Evolutionary conservation across 192 early-diverging fungal species (phyloP).

Genomic region (Linnemannia exigua): DNA sequence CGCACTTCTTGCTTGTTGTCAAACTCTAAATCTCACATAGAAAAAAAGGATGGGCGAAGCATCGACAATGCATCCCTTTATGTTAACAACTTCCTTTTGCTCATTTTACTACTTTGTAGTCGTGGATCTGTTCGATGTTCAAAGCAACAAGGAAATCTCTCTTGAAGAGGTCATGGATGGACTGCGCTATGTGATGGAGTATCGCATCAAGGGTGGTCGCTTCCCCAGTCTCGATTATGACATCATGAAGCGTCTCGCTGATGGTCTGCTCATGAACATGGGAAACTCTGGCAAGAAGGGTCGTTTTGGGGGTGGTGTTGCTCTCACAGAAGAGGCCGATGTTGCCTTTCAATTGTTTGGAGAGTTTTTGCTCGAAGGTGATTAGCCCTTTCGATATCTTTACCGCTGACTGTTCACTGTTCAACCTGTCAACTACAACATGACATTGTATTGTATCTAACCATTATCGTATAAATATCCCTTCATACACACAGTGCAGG

Average conservation of each 20-base stretch:
- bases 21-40: background rate
- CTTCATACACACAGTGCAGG: slow-evolving; percentile 68
- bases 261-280: slow-evolving; percentile 89
- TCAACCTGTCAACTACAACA: background rate
- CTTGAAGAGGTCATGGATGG: slow-evolving; percentile 87
- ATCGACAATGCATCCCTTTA: background rate
- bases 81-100: background rate
- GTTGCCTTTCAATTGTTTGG: slow-evolving; percentile 94
- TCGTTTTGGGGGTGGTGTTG: slow-evolving; percentile 69
- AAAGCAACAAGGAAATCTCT: slow-evolving; percentile 75
- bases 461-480: no score
- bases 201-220: slow-evolving; percentile 88
- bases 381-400: no score
- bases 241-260: slow-evolving; percentile 90
- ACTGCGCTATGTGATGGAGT: slow-evolving; percentile 95
- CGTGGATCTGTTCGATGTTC: slow-evolving; percentile 86
- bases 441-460: no score
- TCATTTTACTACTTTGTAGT: slow-evolving; percentile 56
- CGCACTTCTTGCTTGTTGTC: no score
- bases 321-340: slow-evolving; percentile 82
- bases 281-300: slow-evolving; percentile 70
- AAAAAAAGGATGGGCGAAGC: background rate
- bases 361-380: slow-evolving; percentile 91
- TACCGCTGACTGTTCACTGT: no score
- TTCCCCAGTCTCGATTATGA: slow-evolving; percentile 83